Evolutionary conservation across 768 basidiomycete genomes (phyloP), one percentile per base, ranked within the genome.

Genomic region (Kwoniella dendrophila): DNA sequence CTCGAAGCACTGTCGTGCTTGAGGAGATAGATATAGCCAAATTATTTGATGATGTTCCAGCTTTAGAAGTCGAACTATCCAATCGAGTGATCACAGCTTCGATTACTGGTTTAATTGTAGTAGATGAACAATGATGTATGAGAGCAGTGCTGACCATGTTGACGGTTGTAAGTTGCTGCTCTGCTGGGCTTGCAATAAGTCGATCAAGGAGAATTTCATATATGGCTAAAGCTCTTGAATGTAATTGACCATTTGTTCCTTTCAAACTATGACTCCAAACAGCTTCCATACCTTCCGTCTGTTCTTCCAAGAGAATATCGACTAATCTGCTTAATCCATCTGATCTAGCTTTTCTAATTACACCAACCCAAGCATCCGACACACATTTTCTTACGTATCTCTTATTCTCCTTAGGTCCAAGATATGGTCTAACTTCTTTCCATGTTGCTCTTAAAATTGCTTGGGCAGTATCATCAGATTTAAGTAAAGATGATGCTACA

Each of bases 301-400:
- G 84, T 65, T 66, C 67, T 10, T 67, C 65, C 16, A 80, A 61
- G 64, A 94, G 81, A 14, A 89, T 60, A 2, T 71, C 67, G 4
- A 90, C 82, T 0, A 86, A 84, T 48, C 82, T 81, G 55, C 84
- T 85, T 30, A 88, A 81, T 7, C 83, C 82, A 12, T 83, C 82
- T 1, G 81, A 79, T 76, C 90, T 90, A 54, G 93, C 79, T 67
- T 89, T 83, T 50, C 93, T 82, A 43, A 95, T 71, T 0, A 88
- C 83, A 0, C 85, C 85, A 0, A 87, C 90, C 94, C 91, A 96
- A 3, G 91, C 90, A 72, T 96, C 92, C 0, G 90, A 88, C 10
- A 89, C 83, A 53, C 78, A 79, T 47, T 66, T 73, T 22, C 78
- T 56, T 22, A 79, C 69, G 45, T 73, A 67, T 59, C 52, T 54